These are phyloP conservation scores for Beauveria rudraprayagi DNA, from an alignment of 2,329 filamentous ascomycete species.

Conservation along the genomic window DNA sequence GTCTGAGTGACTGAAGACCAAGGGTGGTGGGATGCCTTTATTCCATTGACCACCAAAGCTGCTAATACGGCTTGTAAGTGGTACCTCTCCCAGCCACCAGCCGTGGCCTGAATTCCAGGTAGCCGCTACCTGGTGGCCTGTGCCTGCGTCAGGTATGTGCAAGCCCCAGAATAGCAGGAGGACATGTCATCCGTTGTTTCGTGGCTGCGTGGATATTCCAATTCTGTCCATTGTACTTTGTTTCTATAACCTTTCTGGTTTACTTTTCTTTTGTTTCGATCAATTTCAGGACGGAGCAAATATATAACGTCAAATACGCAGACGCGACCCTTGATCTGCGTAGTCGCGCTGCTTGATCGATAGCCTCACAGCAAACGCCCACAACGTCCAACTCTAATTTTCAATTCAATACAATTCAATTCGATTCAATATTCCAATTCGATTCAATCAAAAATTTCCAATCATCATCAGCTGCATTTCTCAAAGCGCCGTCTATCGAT, in stretches of 20 bases:
- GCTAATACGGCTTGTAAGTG: background rate
- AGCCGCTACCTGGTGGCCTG: background rate
- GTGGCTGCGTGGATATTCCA: background rate
- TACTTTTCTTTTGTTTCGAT: background rate
- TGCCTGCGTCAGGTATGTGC: background rate
- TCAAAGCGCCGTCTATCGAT: background rate
- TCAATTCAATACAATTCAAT: background rate
- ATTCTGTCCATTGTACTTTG: background rate
- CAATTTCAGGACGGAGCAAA: background rate
- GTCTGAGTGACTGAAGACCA: no score
- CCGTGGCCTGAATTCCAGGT: background rate
- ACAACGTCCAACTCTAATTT: background rate
- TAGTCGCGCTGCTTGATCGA: background rate
- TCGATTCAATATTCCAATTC: background rate
- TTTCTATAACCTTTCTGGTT: background rate
- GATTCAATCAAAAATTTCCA: background rate
- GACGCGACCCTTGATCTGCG: background rate
- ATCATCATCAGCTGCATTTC: conserved; percentile 4
- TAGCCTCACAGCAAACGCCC: background rate
- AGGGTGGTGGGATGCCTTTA: no score
- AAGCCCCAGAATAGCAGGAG: background rate
- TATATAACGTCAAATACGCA: background rate
- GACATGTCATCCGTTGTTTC: background rate
- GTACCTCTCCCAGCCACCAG: conserved; percentile 2
- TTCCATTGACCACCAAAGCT: no score